These are phyloP conservation scores for Megacollybia marginata DNA, from an alignment of 768 basidiomycete species.

Conservation along the genomic window DNA sequence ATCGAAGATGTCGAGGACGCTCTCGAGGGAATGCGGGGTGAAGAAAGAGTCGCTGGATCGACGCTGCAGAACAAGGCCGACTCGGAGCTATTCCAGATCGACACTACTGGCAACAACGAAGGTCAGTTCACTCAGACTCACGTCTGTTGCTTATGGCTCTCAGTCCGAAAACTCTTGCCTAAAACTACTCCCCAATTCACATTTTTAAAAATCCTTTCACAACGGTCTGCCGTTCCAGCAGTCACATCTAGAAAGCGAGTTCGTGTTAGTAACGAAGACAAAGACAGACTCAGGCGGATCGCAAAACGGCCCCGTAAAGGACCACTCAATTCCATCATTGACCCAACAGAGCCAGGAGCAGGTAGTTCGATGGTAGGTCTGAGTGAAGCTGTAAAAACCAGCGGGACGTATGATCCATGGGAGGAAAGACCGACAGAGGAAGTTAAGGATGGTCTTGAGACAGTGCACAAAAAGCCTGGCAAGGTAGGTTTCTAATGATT, in stretches of 20 bases:
- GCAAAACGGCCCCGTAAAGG: slow-evolving; percentile 65
- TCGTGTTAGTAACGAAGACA: slow-evolving; percentile 55
- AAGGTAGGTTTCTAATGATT: slow-evolving; percentile 33
- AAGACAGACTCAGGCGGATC: slow-evolving; percentile 69
- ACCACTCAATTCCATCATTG: slow-evolving; percentile 64
- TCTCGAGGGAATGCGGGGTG: slow-evolving; percentile 69
- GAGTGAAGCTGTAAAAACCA: slow-evolving; percentile 61
- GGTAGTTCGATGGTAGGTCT: slow-evolving; percentile 61
- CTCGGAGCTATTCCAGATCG: slow-evolving; percentile 72
- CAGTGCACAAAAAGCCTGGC: slow-evolving; percentile 32
- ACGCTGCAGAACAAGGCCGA: slow-evolving; percentile 61
- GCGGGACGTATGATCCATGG: slow-evolving; percentile 67
- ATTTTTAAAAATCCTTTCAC: slow-evolving; percentile 72
- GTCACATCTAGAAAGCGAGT: slow-evolving; percentile 55
- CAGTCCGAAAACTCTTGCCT: slow-evolving; percentile 56
- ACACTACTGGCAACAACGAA: slow-evolving; percentile 70
- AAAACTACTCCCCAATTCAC: slow-evolving; percentile 46
- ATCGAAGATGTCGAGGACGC: slow-evolving; percentile 71
- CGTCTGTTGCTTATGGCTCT: background rate
- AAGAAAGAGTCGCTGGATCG: slow-evolving; percentile 71
- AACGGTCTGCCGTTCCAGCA: slow-evolving; percentile 86
- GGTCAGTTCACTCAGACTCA: slow-evolving; percentile 31
- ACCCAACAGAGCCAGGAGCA: slow-evolving; percentile 57
- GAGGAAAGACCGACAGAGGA: slow-evolving; percentile 15
- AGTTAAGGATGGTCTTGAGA: slow-evolving; percentile 32